Percentiles rank a stretch among this genome's conserved stretches.
phyloP scores from a whole-genome alignment of 768 basidiomycete genomes.

The Porphyrellus cyaneotinctus region DNA sequence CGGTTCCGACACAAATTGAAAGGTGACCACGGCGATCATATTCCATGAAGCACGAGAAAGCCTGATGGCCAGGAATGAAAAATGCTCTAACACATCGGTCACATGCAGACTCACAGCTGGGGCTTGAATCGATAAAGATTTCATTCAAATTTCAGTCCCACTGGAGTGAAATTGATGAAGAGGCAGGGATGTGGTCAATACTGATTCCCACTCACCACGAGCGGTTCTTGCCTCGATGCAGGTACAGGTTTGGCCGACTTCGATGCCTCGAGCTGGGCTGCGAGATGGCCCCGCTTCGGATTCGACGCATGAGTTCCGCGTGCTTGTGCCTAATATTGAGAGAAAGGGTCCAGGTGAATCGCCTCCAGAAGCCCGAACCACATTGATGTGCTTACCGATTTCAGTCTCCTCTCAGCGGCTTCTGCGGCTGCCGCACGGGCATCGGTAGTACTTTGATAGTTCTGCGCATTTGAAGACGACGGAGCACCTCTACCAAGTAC shows the following conservation, averaged over 20 bases:
- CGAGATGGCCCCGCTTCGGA: constrained; percentile 43
- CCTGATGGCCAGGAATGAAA: constrained; percentile 30
- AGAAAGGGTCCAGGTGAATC: constrained; percentile 22
- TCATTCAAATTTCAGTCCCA: constrained; percentile 38
- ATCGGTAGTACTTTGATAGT: constrained; percentile 33
- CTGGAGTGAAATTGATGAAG: constrained; percentile 33
- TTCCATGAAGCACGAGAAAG: constrained; percentile 32
- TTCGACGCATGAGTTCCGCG: constrained; percentile 43
- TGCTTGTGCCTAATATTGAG: constrained; percentile 34
- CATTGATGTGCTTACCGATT: constrained; percentile 43
- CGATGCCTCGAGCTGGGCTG: constrained; percentile 39
- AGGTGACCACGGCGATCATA: constrained; percentile 29
- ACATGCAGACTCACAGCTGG: constrained; percentile 23
- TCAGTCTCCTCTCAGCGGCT: constrained; percentile 57
- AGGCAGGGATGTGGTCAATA: constrained; percentile 15
- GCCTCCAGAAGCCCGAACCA: constrained; percentile 9
- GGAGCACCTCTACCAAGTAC: constrained; percentile 41
- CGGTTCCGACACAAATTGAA: constrained; percentile 34
- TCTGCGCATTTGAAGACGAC: constrained; percentile 20
- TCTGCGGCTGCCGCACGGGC: constrained; percentile 55
- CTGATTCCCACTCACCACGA: constrained; percentile 41
- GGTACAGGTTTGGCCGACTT: constrained; percentile 36
- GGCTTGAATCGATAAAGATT: constrained; percentile 19
- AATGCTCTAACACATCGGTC: constrained; percentile 15
- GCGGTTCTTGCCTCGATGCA: constrained; percentile 36